A percentile compares a stretch with the other conserved stretches of the same genome.
phyloP scores from a whole-genome alignment of 768 basidiomycete species.

The Cyathus striatus region DNA sequence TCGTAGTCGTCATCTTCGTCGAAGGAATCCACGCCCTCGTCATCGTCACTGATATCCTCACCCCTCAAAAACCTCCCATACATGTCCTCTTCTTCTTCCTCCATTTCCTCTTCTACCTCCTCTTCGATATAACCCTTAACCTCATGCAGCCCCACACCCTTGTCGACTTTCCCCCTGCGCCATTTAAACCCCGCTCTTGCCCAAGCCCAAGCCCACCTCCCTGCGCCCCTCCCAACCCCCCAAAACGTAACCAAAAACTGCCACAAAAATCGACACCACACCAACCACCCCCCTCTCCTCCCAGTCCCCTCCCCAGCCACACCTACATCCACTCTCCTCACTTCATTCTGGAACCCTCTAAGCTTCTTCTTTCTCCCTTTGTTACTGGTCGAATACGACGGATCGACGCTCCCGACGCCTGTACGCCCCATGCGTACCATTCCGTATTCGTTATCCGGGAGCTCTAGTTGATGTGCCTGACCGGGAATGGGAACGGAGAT shows the following conservation, averaged over 20 bases:
- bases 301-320: conserved; percentile 6
- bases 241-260: conserved; percentile 16
- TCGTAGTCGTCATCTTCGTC: conserved; percentile 16
- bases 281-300: conserved; percentile 8
- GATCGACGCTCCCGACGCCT: conserved; percentile 13
- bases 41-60: conserved; percentile 42
- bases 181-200: conserved; percentile 10
- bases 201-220: conserved; percentile 10
- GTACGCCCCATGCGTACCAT: conserved; percentile 24
- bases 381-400: no score
- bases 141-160: conserved; percentile 7
- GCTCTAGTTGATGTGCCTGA: neutral
- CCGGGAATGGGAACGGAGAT: conserved; percentile 22
- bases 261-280: conserved; percentile 12
- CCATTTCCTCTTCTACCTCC: conserved; percentile 8
- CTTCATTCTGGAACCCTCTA: conserved; percentile 19
- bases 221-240: conserved; percentile 18
- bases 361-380: conserved; percentile 2
- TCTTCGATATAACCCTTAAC: conserved; percentile 1
- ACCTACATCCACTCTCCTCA: conserved; percentile 21
- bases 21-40: conserved; percentile 29
- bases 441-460: conserved; percentile 12
- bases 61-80: conserved; percentile 60
- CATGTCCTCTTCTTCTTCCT: conserved; percentile 28
- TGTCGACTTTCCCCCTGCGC: conserved; percentile 5